phyloP scores from a whole-genome alignment of 768 basidiomycete genomes.

The Trametes elegans region DNA sequence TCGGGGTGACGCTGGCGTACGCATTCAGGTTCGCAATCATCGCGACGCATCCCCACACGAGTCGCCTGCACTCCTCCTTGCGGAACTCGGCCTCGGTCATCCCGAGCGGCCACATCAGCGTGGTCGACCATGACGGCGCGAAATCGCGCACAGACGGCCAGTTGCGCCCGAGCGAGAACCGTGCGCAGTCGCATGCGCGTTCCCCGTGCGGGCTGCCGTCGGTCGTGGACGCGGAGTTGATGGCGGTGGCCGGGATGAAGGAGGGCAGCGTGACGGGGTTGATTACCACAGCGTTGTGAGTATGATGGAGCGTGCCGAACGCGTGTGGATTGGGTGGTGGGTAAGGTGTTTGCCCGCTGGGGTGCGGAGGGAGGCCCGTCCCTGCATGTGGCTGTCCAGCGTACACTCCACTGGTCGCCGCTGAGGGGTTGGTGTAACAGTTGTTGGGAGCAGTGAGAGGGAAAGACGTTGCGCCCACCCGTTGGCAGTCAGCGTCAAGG shows the following conservation, averaged over 20 bases:
- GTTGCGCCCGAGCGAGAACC: neutral
- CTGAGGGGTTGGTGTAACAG: too few relatives aligned
- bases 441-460: too few relatives aligned
- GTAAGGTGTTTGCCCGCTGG: too few relatives aligned
- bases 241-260: neutral
- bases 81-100: slow-evolving; percentile 11
- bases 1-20: slow-evolving; percentile 35
- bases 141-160: slow-evolving; percentile 11
- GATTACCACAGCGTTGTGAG: neutral
- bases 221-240: neutral
- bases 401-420: too few relatives aligned
- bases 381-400: too few relatives aligned
- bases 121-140: slow-evolving; percentile 10
- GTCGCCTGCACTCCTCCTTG: slow-evolving; percentile 14
- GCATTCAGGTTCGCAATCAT: slow-evolving; percentile 46
- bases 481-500: slow-evolving; percentile 33
- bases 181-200: slow-evolving; percentile 4
- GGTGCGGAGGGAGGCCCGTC: too few relatives aligned
- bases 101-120: slow-evolving; percentile 14
- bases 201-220: neutral
- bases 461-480: slow-evolving; percentile 35
- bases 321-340: slow-evolving; percentile 1
- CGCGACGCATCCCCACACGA: slow-evolving; percentile 10
- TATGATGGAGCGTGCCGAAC: neutral
- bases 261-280: neutral